Conservation (phyloP, 257 asterid species). For the Nicotiana knightiana region DNA sequence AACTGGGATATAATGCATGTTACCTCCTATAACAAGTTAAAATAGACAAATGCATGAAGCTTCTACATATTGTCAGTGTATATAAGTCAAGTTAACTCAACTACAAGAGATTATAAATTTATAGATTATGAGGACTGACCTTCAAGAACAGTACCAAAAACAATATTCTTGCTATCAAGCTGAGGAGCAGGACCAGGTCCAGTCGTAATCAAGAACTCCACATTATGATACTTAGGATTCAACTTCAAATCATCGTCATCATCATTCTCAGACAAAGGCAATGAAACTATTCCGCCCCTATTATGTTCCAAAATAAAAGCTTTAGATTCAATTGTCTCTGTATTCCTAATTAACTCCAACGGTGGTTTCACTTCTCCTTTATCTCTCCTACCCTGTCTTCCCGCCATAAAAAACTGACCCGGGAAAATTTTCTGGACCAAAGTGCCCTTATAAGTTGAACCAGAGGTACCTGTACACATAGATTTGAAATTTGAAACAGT, state of each 20-base stretch:
- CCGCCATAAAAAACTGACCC: slow-evolving; percentile 74
- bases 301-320: slow-evolving; percentile 63
- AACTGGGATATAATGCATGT: background rate
- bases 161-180: slow-evolving; percentile 80
- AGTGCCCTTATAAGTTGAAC: slow-evolving; percentile 77
- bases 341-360: slow-evolving; percentile 39
- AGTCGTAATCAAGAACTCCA: slow-evolving; percentile 86
- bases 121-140: slow-evolving; percentile 35
- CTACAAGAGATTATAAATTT: background rate
- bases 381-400: slow-evolving; percentile 73
- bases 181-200: slow-evolving; percentile 93
- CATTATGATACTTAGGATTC: slow-evolving; percentile 68
- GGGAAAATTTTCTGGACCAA: slow-evolving; percentile 71
- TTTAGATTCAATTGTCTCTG: slow-evolving; percentile 59
- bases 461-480: slow-evolving; percentile 70
- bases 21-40: background rate
- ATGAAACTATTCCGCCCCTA: slow-evolving; percentile 64
- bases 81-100: background rate
- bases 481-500: slow-evolving; percentile 81
- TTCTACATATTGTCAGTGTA: background rate
- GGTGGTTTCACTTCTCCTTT: slow-evolving; percentile 86
- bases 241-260: slow-evolving; percentile 74
- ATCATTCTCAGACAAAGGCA: slow-evolving; percentile 82
- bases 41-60: background rate
- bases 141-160: slow-evolving; percentile 83